Base-by-base conservation (phyloP, 108 stramenopile genomes). In the Bacterosira constricta region DNA sequence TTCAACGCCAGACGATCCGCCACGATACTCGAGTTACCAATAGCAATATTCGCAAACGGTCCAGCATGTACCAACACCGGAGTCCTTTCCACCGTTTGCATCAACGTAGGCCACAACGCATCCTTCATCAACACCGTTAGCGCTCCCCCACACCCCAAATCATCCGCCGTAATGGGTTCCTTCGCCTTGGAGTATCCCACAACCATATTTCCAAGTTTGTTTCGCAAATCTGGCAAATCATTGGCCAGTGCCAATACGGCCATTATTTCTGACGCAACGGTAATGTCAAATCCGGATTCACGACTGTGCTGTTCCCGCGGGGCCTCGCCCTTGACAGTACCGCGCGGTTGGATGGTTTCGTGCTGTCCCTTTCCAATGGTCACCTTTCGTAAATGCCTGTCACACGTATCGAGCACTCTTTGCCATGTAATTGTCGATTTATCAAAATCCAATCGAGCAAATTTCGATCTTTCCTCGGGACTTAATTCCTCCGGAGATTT, bases 181-280 rank as follows among this genome's bases (percentile, higher is more conserved):
- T 63, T 46, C 4, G 66, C 21, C n/a, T 79, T 57, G 46, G 89
- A 90, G 63, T 89, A 91, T 6, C 90, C 99, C 17, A 99, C 85
- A 39, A 98, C 97, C 93, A 99, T 98, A 53, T 70, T 73, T 0
- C 98, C 97, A 27, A 99, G 72, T 55, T 96, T 96, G 26, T 93
- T 86, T 10, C 99, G 79, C 80, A 99, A 54, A 82, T 99, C 98
- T 11, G 72, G 61, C 68, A 98, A 71, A 79, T 89, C 80, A 23
- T 88, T 91, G 18, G 98, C 88, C 57, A 99, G 69, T 11, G 98
- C 97, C 61, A 99, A 80, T 12, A 98, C 97, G 21, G 98, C 97
- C 99, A 98, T 99, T 64, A 98, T 92, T 83, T 98, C 99, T 32
- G 90, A 92, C 1, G 98, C 99, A 20, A 98, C 99, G 51, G 98